phyloP scores from a whole-genome alignment of 129 eudicot genomes.

The Scalesia atractyloides region DNA sequence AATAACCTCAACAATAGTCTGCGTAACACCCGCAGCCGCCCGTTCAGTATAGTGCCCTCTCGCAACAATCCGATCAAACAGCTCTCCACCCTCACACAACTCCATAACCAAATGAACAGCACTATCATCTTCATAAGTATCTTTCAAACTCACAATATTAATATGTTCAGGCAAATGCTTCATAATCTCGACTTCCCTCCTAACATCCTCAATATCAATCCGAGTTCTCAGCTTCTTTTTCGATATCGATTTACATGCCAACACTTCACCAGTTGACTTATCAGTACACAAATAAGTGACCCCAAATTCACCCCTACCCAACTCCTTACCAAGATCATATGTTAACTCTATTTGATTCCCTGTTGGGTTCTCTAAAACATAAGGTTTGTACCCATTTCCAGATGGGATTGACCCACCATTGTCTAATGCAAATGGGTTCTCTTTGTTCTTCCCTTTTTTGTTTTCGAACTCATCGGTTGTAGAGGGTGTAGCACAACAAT shows the following conservation, averaged over 20 bases:
- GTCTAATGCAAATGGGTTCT: constrained; percentile 70
- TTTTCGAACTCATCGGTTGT: constrained; percentile 48
- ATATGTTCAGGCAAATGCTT: constrained; percentile 71
- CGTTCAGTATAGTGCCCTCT: constrained; percentile 92
- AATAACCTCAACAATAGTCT: constrained; percentile 84
- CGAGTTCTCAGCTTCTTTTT: constrained; percentile 80
- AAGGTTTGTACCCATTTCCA: constrained; percentile 48
- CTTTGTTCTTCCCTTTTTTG: constrained; percentile 52
- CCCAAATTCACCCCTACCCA: constrained; percentile 94
- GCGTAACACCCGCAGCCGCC: constrained; percentile 84
- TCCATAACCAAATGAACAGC: constrained; percentile 96
- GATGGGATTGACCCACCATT: constrained; percentile 34
- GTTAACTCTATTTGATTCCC: constrained; percentile 61
- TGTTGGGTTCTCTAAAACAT: constrained; percentile 75
- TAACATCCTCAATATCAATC: constrained; percentile 89
- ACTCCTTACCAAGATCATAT: constrained; percentile 75
- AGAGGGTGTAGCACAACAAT: constrained; percentile 71
- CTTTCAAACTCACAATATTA: constrained; percentile 77
- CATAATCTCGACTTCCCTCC: constrained; percentile 93
- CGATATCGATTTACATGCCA: constrained; percentile 86
- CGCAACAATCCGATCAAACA: constrained; percentile 91
- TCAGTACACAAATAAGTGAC: constrained; percentile 84
- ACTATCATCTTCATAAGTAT: constrained; percentile 78
- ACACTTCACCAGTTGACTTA: constrained; percentile 51
- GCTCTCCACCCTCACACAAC: constrained; percentile 87